Evolutionary conservation across 2,329 filamentous ascomycete species (phyloP).

Genomic region (Magnaporthiopsis rhizophila): DNA sequence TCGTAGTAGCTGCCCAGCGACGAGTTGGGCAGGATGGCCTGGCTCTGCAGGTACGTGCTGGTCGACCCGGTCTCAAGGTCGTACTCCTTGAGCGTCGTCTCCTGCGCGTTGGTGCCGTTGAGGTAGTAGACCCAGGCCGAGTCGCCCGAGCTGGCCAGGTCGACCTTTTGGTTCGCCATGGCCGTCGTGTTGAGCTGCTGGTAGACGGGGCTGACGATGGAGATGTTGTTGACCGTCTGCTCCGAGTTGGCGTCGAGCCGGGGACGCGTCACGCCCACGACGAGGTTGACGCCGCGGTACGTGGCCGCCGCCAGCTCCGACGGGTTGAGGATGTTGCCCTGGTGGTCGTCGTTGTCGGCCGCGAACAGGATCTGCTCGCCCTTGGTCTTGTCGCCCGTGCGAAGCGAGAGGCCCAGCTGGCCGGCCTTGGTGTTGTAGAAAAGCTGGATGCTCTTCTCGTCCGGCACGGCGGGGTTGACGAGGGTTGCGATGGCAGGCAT

Average conservation of each 20-base stretch:
- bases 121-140: constrained; percentile 3
- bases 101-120: constrained; percentile 2
- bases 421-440: constrained; percentile 5
- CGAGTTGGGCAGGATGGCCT: constrained; percentile 1
- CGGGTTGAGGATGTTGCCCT: constrained; percentile 1
- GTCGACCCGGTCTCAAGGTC: constrained; percentile 1
- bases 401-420: not conserved
- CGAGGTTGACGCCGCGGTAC: constrained; percentile 2
- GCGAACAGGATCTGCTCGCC: not conserved
- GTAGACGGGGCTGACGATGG: constrained; percentile 4
- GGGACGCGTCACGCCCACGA: not conserved
- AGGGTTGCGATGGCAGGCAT: constrained; percentile 1
- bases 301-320: constrained; percentile 1
- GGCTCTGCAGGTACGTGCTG: constrained; percentile 3
- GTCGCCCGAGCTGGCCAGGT: not conserved
- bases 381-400: not conserved
- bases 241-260: constrained; percentile 1
- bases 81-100: constrained; percentile 4
- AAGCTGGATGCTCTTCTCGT: constrained; percentile 3
- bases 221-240: constrained; percentile 4
- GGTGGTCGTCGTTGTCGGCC: not conserved
- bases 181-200: not conserved
- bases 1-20: constrained; percentile 2
- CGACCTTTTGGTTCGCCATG: not conserved
- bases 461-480: not conserved